Base-by-base conservation (phyloP, 2,329 filamentous ascomycete species). In the Aspergillus quadrilineatus region DNA sequence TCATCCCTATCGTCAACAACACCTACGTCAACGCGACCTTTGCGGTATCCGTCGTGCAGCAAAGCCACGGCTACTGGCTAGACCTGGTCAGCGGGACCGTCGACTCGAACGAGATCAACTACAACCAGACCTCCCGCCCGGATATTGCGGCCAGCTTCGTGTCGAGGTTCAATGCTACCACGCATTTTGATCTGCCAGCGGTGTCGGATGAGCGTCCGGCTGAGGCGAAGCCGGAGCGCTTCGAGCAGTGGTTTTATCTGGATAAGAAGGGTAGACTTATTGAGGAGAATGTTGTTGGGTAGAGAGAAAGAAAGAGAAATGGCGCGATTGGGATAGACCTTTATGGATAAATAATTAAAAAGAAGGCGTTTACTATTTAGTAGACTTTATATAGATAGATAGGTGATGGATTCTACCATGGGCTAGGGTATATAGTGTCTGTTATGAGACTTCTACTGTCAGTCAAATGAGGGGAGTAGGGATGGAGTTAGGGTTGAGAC, bases 61-160 rank as follows among this genome's bases (percentile, higher is more conserved):
- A 51, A 12, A 51, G 49, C 30, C 49, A 51, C 49, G 17, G 39
- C 15, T 51, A 36, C 39, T 51, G 49, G 49, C 49, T 51, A 4
- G 49, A 51, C 29, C 49, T 51, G 29, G 17, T 51, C 49, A 44
- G 34, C 39, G 49, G 49, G 28, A 34, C 26, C 9, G 49, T 51
- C 12, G 49, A 51, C 41, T n/a, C 28, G 9, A 36, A 36, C 17
- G 29, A 51, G 15, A 51, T 51, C 29, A 51, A 51, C 41, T 51
- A 51, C 49, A 51, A 51, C 39, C 49, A 51, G 41, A 51, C 49
- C 6, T 51, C 49, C 8, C 49, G 41, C 14, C 41, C 49, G 22
- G 28, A 37, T 9, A 44, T 51, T 30, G 8, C 12, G 15, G 8
- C 14, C 22, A 51, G 49, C 17, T 51, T 44, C 8, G 39, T 51